Percentiles rank a stretch among this genome's conserved stretches.
These are phyloP conservation scores for Solanum paucissectum DNA, from an alignment of 257 asterid species.

Conservation along the genomic window DNA sequence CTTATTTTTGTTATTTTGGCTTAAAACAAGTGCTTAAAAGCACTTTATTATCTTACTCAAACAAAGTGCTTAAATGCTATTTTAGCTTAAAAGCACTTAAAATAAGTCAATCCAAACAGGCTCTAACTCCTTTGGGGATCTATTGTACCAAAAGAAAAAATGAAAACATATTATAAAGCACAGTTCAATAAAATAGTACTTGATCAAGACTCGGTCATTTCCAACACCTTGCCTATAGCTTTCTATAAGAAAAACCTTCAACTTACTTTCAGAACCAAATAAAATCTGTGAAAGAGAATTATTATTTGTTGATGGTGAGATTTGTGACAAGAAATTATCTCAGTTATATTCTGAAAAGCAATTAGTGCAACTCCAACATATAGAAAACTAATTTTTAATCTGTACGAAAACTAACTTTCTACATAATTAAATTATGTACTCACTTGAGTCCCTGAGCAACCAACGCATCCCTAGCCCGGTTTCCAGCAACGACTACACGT, in stretches of 20 bases:
- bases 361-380: background rate
- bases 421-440: slow-evolving; percentile 13
- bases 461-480: slow-evolving; percentile 94
- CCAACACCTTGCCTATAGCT: background rate
- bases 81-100: background rate
- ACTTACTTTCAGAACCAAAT: background rate
- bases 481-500: slow-evolving; percentile 95
- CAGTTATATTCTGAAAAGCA: background rate
- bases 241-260: background rate
- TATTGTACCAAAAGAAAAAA: background rate
- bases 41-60: background rate
- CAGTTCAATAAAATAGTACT: background rate
- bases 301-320: background rate
- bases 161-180: background rate
- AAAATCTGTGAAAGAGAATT: background rate
- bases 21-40: background rate
- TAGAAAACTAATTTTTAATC: background rate
- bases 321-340: background rate
- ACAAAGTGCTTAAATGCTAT: background rate
- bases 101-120: background rate
- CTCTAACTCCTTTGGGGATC: background rate
- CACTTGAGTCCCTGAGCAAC: slow-evolving; percentile 99
- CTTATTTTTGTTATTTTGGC: background rate
- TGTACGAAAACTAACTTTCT: background rate
- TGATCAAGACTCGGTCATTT: background rate